A percentile compares a stretch with the other conserved stretches of the same genome.
phyloP scores from a whole-genome alignment of 1,139 yeast genomes.

The Candida sanyaensis region DNA sequence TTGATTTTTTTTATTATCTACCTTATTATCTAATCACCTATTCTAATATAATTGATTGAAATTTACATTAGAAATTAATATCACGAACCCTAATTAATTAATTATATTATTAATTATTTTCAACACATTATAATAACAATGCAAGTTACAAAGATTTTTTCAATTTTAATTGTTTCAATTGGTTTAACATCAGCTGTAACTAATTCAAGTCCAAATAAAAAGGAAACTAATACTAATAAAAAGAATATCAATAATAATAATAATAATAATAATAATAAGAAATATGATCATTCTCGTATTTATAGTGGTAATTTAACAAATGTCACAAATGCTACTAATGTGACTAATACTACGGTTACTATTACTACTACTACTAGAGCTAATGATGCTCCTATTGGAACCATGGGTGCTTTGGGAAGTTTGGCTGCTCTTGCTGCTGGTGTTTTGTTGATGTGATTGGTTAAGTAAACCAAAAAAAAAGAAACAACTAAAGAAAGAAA shows the following conservation, averaged over 20 bases:
- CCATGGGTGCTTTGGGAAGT: background rate
- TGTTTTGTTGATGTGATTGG: slow-evolving; percentile 1
- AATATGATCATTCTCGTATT: background rate
- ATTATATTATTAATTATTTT: background rate
- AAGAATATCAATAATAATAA: too few relatives aligned
- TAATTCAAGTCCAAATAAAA: background rate
- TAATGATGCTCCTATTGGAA: slow-evolving; percentile 1
- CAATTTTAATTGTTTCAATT: background rate
- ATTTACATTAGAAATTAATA: too few relatives aligned
- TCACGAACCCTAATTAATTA: too few relatives aligned
- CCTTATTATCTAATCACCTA: too few relatives aligned
- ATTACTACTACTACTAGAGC: background rate
- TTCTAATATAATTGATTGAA: too few relatives aligned
- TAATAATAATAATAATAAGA: background rate
- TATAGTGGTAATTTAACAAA: background rate
- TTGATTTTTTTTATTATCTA: too few relatives aligned
- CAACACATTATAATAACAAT: background rate
- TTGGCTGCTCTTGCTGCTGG: slow-evolving; percentile 5
- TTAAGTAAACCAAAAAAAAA: background rate
- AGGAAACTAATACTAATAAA: background rate
- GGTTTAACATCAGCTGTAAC: background rate
- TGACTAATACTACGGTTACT: background rate
- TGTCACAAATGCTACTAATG: background rate
- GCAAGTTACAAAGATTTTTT: background rate
- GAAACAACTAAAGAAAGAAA: too few relatives aligned